These are phyloP conservation scores for Fusarium buxicola DNA, from an alignment of 2,329 filamentous ascomycete species.

Conservation along the genomic window DNA sequence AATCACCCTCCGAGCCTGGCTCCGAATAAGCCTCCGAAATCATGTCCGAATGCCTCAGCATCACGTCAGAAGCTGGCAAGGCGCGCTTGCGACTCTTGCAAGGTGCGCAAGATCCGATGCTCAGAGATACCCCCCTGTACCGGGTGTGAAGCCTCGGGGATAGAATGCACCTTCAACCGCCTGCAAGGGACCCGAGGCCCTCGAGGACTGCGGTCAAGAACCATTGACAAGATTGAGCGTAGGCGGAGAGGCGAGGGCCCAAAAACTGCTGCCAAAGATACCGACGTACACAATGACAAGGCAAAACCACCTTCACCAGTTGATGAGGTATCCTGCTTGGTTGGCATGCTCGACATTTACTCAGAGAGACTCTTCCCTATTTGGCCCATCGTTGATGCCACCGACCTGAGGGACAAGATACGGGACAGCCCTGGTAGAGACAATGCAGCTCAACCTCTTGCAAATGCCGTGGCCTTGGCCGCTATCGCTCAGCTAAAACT, in stretches of 20 bases:
- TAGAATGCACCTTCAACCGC: conserved; percentile 63
- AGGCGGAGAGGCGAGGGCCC: conserved; percentile 29
- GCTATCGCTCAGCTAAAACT: conserved; percentile 62
- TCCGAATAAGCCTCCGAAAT: conserved; percentile 26
- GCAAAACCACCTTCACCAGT: conserved; percentile 22
- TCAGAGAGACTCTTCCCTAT: conserved; percentile 63
- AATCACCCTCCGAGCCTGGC: conserved; percentile 1
- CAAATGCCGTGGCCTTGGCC: conserved; percentile 60
- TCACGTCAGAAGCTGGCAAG: conserved; percentile 39
- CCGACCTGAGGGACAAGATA: conserved; percentile 54
- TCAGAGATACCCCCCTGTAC: conserved; percentile 60
- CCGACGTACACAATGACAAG: conserved; percentile 5
- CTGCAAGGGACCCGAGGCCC: conserved; percentile 59
- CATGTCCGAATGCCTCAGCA: conserved; percentile 26
- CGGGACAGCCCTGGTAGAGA: conserved; percentile 46
- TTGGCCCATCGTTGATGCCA: conserved; percentile 62
- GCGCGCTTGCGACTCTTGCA: conserved; percentile 63
- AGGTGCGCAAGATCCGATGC: conserved; percentile 64
- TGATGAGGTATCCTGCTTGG: conserved; percentile 45
- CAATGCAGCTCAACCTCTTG: conserved; percentile 54
- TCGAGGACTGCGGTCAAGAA: conserved; percentile 58
- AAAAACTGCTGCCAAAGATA: conserved; percentile 18
- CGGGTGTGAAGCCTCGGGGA: conserved; percentile 57
- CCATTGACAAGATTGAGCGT: conserved; percentile 55
- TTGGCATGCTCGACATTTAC: conserved; percentile 56